Evolutionary conservation across 495 filamentous ascomycete species (phyloP), one percentile per base, ranked within the genome.

Genomic region (Letharia columbiana): DNA sequence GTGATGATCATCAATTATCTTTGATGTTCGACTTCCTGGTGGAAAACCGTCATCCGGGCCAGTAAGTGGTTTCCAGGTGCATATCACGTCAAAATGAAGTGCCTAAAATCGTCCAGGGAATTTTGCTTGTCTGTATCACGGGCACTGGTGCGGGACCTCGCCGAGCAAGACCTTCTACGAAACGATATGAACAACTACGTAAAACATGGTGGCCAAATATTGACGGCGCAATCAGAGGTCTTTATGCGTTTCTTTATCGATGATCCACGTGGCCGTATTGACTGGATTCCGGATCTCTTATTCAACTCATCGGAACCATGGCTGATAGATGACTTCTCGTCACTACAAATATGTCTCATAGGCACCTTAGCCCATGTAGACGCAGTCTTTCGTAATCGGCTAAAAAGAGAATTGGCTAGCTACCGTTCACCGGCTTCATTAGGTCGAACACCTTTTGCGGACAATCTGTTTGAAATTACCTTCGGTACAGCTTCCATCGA

Each of bases 21-120:
- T 20, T n/a, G 44, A 47, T 52, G 3, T 12, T 40, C 2, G 17
- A 2, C 4, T 50, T 33, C n/a, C 20, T 63, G 61, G 33, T 12
- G 28, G 28, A 50, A 11, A 39, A 39, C n/a, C 31, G 45, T 12
- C 42, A 35, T 39, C 61, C 61, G 31, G 28, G 61, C 15, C 45
- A 47, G 61, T 63, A 47, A 63, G 61, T 63, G 33, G 20, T 15
- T 10, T 10, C 8, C 8, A 50, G 5, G 28, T 18, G 33, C 23
- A 15, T n/a, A 0, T 15, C 0, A 15, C 13, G 0, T 10, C 33
- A 0, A 23, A 13, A 1, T 10, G 0, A 15, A 47, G 13, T 20
- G 35, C 13, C 12, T 50, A 39, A 52, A 15, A 0, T 12, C 5
- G 37, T 63, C 17, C 33, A 62, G 61, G 61, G 44, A 39, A 9